Conservation (phyloP, 768 basidiomycete species). For the Boletus sp. region DNA sequence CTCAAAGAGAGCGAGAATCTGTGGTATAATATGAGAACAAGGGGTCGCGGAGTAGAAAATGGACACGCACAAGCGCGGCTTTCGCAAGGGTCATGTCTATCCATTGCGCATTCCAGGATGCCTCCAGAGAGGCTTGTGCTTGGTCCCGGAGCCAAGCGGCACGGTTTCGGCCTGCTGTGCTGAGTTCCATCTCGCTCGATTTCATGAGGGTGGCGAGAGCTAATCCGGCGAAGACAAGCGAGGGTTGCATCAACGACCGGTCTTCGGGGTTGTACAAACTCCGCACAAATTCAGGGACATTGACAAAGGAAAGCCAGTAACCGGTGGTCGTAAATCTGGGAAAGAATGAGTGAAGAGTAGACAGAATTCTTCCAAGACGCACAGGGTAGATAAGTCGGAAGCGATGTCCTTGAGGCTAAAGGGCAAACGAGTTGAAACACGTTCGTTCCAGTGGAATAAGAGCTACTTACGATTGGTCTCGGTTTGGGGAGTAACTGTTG, state of each 20-base stretch:
- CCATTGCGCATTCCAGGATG: conserved; percentile 48
- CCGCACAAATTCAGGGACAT: conserved; percentile 51
- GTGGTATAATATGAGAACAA: conserved; percentile 12
- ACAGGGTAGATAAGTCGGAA: conserved; percentile 53
- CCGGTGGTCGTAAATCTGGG: conserved; percentile 61
- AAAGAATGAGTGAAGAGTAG: conserved; percentile 4
- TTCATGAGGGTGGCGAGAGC: conserved; percentile 71
- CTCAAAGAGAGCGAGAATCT: conserved; percentile 79
- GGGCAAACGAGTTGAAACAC: background rate
- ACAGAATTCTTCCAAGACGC: conserved; percentile 17
- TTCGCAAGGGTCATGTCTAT: conserved; percentile 66
- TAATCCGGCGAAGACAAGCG: conserved; percentile 63
- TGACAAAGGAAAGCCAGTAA: conserved; percentile 68
- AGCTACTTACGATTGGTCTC: conserved; percentile 40
- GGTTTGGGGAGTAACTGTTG: conserved; percentile 37
- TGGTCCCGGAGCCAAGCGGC: conserved; percentile 55
- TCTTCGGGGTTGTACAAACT: conserved; percentile 50
- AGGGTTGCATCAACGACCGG: conserved; percentile 60
- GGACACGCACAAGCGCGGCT: conserved; percentile 57
- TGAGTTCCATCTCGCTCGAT: conserved; percentile 63
- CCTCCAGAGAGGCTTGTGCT: conserved; percentile 53
- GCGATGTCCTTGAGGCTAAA: conserved; percentile 47
- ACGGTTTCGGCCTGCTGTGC: conserved; percentile 49
- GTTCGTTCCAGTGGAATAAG: background rate
- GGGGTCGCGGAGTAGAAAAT: background rate